phyloP scores from a whole-genome alignment of 441 rosid genomes.

The Populus trichocarpa region DNA sequence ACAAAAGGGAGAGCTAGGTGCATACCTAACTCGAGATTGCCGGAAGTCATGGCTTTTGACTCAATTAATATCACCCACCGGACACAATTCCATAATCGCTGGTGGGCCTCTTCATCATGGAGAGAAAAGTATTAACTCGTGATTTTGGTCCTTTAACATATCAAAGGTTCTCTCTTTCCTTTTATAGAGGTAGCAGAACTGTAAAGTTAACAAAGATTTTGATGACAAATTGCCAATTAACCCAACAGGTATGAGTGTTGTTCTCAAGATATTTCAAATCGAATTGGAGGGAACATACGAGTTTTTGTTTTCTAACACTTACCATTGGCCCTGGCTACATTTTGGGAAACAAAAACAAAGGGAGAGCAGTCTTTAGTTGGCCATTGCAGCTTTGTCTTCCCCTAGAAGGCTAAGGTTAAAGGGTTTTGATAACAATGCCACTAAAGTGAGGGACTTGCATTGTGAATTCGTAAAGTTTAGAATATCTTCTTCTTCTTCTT shows the following conservation, averaged over 20 bases:
- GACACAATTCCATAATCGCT: background rate
- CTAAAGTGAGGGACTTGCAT: background rate
- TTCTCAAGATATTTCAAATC: no score
- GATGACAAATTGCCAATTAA: background rate
- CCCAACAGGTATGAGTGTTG: no score
- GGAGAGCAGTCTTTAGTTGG: background rate
- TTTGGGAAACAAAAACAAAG: no score
- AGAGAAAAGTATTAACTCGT: no score
- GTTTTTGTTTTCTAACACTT: background rate
- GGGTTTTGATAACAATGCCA: background rate
- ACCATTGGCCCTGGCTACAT: background rate
- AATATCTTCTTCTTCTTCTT: background rate
- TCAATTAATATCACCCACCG: background rate
- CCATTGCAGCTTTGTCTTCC: background rate
- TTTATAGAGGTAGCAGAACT: background rate
- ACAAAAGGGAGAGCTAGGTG: background rate
- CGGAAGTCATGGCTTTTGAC: slow-evolving; percentile 33
- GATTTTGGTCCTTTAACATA: background rate
- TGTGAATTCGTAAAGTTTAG: background rate
- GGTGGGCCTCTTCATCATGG: background rate
- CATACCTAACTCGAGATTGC: slow-evolving; percentile 14
- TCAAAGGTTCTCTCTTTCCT: background rate
- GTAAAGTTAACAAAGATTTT: background rate
- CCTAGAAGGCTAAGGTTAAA: no score
- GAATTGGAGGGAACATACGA: background rate